Percentiles rank a stretch among this genome's conserved stretches.
Evolutionary conservation across 2,329 filamentous ascomycete species (phyloP).

Genomic region (Penicillium sp.): DNA sequence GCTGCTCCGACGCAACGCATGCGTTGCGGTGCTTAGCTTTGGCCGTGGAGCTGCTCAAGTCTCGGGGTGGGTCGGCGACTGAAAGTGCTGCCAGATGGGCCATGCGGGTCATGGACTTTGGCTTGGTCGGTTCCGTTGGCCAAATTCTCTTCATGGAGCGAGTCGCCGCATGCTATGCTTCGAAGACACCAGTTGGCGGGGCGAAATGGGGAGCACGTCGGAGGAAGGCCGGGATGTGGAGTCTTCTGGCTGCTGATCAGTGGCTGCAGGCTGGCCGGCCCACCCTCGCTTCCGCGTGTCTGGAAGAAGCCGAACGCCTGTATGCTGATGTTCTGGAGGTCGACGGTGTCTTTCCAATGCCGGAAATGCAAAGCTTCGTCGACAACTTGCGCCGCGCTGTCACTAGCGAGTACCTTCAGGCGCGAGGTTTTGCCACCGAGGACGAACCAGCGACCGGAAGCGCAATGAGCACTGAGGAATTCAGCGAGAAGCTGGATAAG

Average conservation of each 20-base stretch:
- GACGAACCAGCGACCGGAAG: slow-evolving; percentile 26
- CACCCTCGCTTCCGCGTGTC: slow-evolving; percentile 69
- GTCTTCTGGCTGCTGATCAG: slow-evolving; percentile 70
- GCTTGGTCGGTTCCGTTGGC: slow-evolving; percentile 66
- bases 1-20: slow-evolving; percentile 72
- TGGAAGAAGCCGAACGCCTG: slow-evolving; percentile 60
- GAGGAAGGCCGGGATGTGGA: slow-evolving; percentile 87
- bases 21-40: slow-evolving; percentile 72
- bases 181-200: slow-evolving; percentile 61
- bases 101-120: slow-evolving; percentile 69
- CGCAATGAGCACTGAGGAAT: slow-evolving; percentile 33
- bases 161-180: slow-evolving; percentile 74
- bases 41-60: slow-evolving; percentile 72
- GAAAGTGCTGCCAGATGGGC: slow-evolving; percentile 88
- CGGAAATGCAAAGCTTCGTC: slow-evolving; percentile 47
- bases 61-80: slow-evolving; percentile 70
- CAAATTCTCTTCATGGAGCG: slow-evolving; percentile 82
- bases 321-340: slow-evolving; percentile 43
- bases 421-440: slow-evolving; percentile 32
- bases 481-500: slow-evolving; percentile 52
- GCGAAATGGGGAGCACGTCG: slow-evolving; percentile 64
- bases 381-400: slow-evolving; percentile 40
- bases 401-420: slow-evolving; percentile 40
- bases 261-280: slow-evolving; percentile 76
- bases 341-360: slow-evolving; percentile 42